Percentiles rank a stretch among this genome's conserved stretches.
phyloP scores from a whole-genome alignment of 2,329 filamentous ascomycete genomes.

The Diaporthe longicolla region DNA sequence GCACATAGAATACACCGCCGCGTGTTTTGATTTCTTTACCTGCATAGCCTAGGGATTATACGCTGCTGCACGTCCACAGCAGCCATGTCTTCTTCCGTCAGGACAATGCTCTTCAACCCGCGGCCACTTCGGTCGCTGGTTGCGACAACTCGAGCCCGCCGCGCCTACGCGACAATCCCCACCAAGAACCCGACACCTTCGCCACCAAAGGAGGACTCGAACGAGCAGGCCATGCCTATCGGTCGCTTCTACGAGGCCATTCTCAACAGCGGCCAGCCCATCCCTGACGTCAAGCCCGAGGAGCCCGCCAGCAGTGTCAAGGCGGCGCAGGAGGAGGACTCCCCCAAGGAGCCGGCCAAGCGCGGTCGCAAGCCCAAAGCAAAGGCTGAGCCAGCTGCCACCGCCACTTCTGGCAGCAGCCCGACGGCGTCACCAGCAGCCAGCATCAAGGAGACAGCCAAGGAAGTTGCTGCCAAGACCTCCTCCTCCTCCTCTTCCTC shows the following conservation, averaged over 20 bases:
- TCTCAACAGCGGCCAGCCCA: slow-evolving; percentile 61
- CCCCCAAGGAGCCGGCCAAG: slow-evolving; percentile 45
- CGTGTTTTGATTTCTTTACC: background rate
- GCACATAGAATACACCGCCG: background rate
- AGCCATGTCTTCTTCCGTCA: slow-evolving; percentile 39
- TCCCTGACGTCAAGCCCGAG: slow-evolving; percentile 59
- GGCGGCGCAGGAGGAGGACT: slow-evolving; percentile 34
- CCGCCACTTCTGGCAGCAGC: slow-evolving; percentile 35
- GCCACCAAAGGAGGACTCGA: slow-evolving; percentile 47
- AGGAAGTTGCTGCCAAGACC: slow-evolving; percentile 40
- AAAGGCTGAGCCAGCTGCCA: slow-evolving; percentile 38
- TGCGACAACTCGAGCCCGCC: slow-evolving; percentile 43
- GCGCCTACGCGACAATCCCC: slow-evolving; percentile 49
- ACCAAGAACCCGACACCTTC: slow-evolving; percentile 49
- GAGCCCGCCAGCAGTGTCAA: slow-evolving; percentile 58
- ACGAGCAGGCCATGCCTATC: slow-evolving; percentile 63
- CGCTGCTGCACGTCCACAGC: slow-evolving; percentile 13
- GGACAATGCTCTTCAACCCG: slow-evolving; percentile 49
- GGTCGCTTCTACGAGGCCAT: slow-evolving; percentile 73
- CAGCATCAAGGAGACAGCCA: slow-evolving; percentile 42
- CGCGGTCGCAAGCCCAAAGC: slow-evolving; percentile 46
- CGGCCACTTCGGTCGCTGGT: slow-evolving; percentile 47
- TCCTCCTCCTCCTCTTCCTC: slow-evolving; percentile 14
- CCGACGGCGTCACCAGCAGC: slow-evolving; percentile 41
- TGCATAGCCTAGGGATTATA: background rate